A percentile compares a stretch with the other conserved stretches of the same genome.
phyloP scores from a whole-genome alignment of 2,329 filamentous ascomycete genomes.

The Colletotrichum paranaense region DNA sequence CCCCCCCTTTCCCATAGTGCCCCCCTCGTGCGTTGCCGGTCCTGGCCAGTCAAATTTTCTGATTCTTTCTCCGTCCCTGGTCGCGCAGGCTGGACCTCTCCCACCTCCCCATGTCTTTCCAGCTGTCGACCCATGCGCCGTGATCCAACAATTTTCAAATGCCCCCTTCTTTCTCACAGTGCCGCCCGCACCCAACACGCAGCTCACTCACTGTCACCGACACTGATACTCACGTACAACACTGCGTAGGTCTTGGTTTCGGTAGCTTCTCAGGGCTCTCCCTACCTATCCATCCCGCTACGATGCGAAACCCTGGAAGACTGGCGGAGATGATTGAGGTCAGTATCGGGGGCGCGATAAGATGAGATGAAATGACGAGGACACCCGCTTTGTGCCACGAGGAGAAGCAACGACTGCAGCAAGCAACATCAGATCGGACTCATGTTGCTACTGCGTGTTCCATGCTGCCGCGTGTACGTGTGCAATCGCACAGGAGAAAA shows the following conservation, averaged over 20 bases:
- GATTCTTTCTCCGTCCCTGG: background rate
- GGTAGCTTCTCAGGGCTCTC: too few relatives aligned
- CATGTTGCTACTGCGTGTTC: constrained; percentile 14
- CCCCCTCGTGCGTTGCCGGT: background rate
- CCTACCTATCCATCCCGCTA: background rate
- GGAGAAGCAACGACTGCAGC: background rate
- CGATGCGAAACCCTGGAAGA: background rate
- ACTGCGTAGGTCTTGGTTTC: too few relatives aligned
- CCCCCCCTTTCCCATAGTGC: background rate
- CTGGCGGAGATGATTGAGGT: constrained; percentile 4
- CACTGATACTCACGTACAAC: too few relatives aligned
- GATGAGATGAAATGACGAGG: constrained; percentile 24
- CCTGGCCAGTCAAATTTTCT: constrained; percentile 12
- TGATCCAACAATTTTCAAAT: background rate
- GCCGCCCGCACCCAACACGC: background rate
- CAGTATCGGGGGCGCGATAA: background rate
- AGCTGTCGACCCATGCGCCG: background rate
- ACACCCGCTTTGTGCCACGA: background rate
- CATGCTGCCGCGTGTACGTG: constrained; percentile 12
- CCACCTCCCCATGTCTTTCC: constrained; percentile 11
- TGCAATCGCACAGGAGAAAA: background rate
- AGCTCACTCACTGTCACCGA: background rate
- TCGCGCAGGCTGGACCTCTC: constrained; percentile 15
- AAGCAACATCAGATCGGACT: constrained; percentile 3
- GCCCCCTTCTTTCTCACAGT: background rate